Percentiles rank a stretch among this genome's conserved stretches.
These are phyloP conservation scores for Gelatoporia subvermispora DNA, from an alignment of 768 basidiomycete genomes.

Conservation along the genomic window DNA sequence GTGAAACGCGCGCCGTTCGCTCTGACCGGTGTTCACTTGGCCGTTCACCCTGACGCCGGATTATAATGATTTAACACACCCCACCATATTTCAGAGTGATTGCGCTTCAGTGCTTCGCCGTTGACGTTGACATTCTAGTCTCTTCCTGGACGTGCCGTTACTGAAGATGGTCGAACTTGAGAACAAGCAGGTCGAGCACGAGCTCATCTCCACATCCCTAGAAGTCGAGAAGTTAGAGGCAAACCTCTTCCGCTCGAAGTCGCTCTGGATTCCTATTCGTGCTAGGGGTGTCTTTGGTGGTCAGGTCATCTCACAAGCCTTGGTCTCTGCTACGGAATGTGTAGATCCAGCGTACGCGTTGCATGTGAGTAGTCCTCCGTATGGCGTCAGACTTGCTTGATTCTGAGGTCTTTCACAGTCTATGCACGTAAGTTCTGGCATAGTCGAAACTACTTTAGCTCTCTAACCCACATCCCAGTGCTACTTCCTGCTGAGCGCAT, in stretches of 20 bases:
- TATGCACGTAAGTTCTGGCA: constrained; percentile 46
- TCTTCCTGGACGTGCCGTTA: not conserved
- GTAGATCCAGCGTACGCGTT: constrained; percentile 60
- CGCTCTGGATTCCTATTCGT: constrained; percentile 54
- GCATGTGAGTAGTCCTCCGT: constrained; percentile 53
- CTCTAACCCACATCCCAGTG: constrained; percentile 41
- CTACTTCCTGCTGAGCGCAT: constrained; percentile 77
- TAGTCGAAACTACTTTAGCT: not conserved
- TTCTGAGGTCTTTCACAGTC: constrained; percentile 3
- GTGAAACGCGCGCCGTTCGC: too few species aligned
- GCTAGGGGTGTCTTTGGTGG: constrained; percentile 82
- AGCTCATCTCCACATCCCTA: constrained; percentile 66
- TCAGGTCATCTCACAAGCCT: constrained; percentile 84
- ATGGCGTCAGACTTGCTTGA: not conserved
- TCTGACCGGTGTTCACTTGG: too few species aligned
- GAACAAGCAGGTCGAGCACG: constrained; percentile 52
- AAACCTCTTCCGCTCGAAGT: constrained; percentile 75
- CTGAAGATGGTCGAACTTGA: constrained; percentile 26
- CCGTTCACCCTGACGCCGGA: not conserved
- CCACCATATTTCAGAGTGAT: too few species aligned
- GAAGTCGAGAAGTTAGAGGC: constrained; percentile 76
- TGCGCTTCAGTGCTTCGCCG: not conserved
- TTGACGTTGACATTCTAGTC: not conserved
- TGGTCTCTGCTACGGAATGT: constrained; percentile 75
- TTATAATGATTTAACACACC: not conserved